Conservation (phyloP, 1,139 yeast species). For the Lodderomyces parapsilosis region DNA sequence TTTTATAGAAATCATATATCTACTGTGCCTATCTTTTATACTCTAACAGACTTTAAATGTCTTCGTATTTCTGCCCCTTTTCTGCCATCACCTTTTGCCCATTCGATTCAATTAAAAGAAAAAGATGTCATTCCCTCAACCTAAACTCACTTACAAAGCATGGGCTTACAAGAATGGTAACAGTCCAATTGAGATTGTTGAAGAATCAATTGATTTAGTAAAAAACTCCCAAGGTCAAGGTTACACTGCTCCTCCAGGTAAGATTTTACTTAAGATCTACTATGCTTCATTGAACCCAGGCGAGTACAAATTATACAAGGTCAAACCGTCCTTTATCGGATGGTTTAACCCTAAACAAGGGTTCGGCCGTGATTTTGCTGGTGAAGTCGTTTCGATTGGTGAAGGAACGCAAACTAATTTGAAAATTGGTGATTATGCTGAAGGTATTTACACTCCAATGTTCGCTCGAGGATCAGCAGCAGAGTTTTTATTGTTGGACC, state of each 20-base stretch:
- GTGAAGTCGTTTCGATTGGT: slow-evolving; percentile 63
- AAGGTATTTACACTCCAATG: slow-evolving; percentile 52
- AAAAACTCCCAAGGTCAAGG: slow-evolving; percentile 27
- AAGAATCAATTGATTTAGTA: slow-evolving; percentile 15
- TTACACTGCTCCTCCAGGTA: slow-evolving; percentile 36
- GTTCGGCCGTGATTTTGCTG: slow-evolving; percentile 69
- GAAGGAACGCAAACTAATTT: slow-evolving; percentile 21
- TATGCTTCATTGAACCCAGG: slow-evolving; percentile 68
- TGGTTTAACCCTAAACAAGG: slow-evolving; percentile 28
- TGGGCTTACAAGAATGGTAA: slow-evolving; percentile 16
- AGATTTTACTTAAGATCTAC: slow-evolving; percentile 56
- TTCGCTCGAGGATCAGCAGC: slow-evolving; percentile 53
- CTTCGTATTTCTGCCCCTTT: no score
- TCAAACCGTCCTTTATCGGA: slow-evolving; percentile 12
- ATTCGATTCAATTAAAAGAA: no score
- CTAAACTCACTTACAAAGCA: slow-evolving; percentile 12
- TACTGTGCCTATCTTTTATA: no score
- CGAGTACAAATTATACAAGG: slow-evolving; percentile 52
- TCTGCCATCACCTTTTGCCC: no score
- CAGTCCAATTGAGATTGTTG: slow-evolving; percentile 15
- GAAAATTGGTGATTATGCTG: slow-evolving; percentile 62
- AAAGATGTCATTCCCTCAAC: not conserved
- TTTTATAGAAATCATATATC: no score
- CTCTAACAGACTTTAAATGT: no score
- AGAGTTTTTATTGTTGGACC: slow-evolving; percentile 38